These are phyloP conservation scores for Umbelopsis vinacea DNA, from an alignment of 192 early-diverging fungal species.

Conservation along the genomic window DNA sequence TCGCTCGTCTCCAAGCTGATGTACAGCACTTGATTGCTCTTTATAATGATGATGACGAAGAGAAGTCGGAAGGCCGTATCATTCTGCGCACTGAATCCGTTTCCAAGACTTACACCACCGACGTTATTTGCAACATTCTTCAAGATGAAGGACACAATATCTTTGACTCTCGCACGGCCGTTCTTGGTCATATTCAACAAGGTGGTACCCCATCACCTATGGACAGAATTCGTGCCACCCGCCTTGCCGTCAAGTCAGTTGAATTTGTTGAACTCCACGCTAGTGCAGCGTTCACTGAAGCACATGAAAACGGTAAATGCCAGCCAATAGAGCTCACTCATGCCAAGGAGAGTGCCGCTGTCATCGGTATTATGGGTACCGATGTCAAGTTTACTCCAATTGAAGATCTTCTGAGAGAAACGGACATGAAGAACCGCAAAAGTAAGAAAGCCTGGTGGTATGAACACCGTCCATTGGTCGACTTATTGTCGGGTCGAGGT, in stretches of 20 bases:
- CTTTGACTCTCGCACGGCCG: slow-evolving; percentile 89
- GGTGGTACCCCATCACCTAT: slow-evolving; percentile 89
- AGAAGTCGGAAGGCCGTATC: slow-evolving; percentile 81
- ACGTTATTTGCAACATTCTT: slow-evolving; percentile 84
- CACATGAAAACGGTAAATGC: slow-evolving; percentile 47
- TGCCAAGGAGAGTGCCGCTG: slow-evolving; percentile 62
- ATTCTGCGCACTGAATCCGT: slow-evolving; percentile 81
- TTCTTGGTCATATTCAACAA: slow-evolving; percentile 95
- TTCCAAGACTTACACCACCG: slow-evolving; percentile 85
- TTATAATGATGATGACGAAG: slow-evolving; percentile 75
- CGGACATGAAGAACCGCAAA: slow-evolving; percentile 82
- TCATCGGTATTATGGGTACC: slow-evolving; percentile 86
- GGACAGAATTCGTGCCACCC: slow-evolving; percentile 90
- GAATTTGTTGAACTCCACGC: slow-evolving; percentile 82
- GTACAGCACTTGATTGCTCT: slow-evolving; percentile 75
- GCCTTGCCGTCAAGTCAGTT: slow-evolving; percentile 79
- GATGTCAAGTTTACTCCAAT: slow-evolving; percentile 77
- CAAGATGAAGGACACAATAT: slow-evolving; percentile 85
- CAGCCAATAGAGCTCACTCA: slow-evolving; percentile 59
- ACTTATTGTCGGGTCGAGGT: slow-evolving; percentile 65
- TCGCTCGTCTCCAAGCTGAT: slow-evolving; percentile 84
- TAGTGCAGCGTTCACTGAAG: slow-evolving; percentile 40
- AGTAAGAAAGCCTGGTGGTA: slow-evolving; percentile 74
- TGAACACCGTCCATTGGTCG: slow-evolving; percentile 58
- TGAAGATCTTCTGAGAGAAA: slow-evolving; percentile 61